These are phyloP conservation scores for Primulina eburnea DNA, from an alignment of 257 asterid genomes.

Conservation along the genomic window DNA sequence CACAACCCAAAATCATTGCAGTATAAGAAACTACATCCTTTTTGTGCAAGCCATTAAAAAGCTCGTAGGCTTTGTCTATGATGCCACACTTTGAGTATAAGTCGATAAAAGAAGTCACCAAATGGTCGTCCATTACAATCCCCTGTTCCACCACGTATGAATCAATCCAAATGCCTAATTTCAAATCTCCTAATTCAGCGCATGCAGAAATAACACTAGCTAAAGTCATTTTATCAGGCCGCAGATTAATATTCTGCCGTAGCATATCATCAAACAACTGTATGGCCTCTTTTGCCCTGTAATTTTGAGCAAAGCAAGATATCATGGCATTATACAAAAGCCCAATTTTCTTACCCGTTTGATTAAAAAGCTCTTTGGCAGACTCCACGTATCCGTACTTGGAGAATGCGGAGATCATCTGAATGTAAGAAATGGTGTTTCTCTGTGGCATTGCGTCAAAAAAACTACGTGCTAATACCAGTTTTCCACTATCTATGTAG, in stretches of 20 bases:
- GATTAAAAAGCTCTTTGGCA: conserved; percentile 54
- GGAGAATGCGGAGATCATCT: conserved; percentile 79
- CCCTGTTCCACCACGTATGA: conserved; percentile 51
- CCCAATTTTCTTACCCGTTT: conserved; percentile 39
- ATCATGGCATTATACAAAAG: conserved; percentile 72
- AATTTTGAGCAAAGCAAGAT: conserved; percentile 71
- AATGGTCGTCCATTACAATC: conserved; percentile 71
- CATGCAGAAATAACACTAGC: conserved; percentile 77
- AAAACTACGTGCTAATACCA: conserved; percentile 57
- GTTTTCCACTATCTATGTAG: conserved; percentile 53
- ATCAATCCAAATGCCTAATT: conserved; percentile 52
- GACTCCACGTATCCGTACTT: conserved; percentile 57
- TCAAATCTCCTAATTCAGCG: conserved; percentile 75
- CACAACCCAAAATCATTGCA: conserved; percentile 86
- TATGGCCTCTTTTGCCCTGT: conserved; percentile 67
- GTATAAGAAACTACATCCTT: conserved; percentile 77
- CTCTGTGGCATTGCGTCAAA: conserved; percentile 65
- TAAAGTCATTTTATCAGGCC: conserved; percentile 73
- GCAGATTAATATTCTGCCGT: conserved; percentile 32
- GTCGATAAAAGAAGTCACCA: conserved; percentile 77
- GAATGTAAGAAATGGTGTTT: conserved; percentile 56
- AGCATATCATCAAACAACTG: conserved; percentile 64
- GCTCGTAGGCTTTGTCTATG: conserved; percentile 63
- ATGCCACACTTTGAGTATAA: conserved; percentile 72
- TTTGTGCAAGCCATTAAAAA: conserved; percentile 43